Percentiles rank a stretch among this genome's conserved stretches.
These are phyloP conservation scores for Acephala macrosclerotiorum DNA, from an alignment of 2,329 filamentous ascomycete genomes.

Conservation along the genomic window DNA sequence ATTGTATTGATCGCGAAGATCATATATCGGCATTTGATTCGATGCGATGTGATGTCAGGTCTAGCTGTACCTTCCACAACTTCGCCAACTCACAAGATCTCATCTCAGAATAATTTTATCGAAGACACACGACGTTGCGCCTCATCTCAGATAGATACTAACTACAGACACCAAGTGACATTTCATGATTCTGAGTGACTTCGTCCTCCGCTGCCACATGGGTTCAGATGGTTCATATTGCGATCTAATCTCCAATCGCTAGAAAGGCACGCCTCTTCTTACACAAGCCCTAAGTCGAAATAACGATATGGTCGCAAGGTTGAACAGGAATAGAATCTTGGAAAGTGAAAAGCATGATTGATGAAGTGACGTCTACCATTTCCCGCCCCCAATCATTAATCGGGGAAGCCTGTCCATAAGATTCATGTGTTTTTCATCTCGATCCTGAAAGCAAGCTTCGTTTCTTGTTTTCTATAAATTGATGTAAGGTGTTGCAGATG, in stretches of 20 bases:
- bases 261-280: too few relatives aligned
- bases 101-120: too few relatives aligned
- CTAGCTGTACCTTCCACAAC: too few relatives aligned
- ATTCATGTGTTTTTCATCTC: slow-evolving; percentile 1
- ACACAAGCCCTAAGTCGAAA: too few relatives aligned
- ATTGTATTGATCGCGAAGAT: not conserved
- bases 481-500: not conserved
- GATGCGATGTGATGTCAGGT: too few relatives aligned
- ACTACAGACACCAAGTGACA: too few relatives aligned
- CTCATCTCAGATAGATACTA: not conserved
- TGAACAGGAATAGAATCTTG: too few relatives aligned
- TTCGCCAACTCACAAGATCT: too few relatives aligned
- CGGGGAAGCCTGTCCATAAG: slow-evolving; percentile 8
- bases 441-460: too few relatives aligned
- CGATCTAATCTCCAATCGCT: not conserved
- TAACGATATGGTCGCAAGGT: too few relatives aligned
- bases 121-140: not conserved
- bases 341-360: not conserved
- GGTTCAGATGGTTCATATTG: not conserved
- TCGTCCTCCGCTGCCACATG: not conserved
- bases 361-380: not conserved
- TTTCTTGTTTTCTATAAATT: not conserved
- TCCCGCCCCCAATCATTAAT: not conserved
- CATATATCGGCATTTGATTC: not conserved
- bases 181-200: not conserved